A percentile compares a stretch with the other conserved stretches of the same genome.
These are phyloP conservation scores for Prorocentrum cordatum DNA, from an alignment of 169 alveolate species.

Conservation along the genomic window DNA sequence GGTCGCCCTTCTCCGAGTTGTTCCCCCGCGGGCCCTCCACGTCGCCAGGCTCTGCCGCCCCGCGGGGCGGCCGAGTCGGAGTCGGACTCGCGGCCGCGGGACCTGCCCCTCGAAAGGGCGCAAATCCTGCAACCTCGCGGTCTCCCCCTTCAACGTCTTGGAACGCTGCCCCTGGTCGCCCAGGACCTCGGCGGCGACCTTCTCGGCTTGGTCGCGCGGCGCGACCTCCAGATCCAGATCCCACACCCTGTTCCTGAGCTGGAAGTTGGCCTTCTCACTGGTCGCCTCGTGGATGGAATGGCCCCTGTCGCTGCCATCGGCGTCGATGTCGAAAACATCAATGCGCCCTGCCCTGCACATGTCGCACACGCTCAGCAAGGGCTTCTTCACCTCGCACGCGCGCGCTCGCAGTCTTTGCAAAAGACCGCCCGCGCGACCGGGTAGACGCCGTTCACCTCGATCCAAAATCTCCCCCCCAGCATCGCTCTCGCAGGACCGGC, in stretches of 20 bases:
- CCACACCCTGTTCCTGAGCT: not conserved
- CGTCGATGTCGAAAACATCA: not conserved
- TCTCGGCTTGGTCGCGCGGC: not conserved
- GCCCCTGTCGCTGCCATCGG: not conserved
- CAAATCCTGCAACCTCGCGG: no score
- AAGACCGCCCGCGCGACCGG: not conserved
- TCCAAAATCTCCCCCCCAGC: not conserved
- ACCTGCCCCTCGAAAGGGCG: no score
- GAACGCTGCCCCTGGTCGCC: not conserved
- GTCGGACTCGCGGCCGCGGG: no score
- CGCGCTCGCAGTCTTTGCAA: not conserved
- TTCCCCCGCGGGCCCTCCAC: no score
- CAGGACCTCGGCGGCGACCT: not conserved
- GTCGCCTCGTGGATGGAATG: not conserved
- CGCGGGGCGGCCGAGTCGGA: no score
- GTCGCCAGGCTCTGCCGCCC: no score
- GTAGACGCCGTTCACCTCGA: not conserved
- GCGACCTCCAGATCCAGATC: not conserved
- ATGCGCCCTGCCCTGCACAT: not conserved
- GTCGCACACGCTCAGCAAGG: not conserved
- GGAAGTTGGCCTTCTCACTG: not conserved
- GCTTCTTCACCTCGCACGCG: not conserved
- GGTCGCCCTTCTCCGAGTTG: no score
- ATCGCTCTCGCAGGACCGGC: not conserved
- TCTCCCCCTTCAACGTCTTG: no score